Base-by-base conservation (phyloP, 768 basidiomycete species). In the Xerocomellus intermedius region DNA sequence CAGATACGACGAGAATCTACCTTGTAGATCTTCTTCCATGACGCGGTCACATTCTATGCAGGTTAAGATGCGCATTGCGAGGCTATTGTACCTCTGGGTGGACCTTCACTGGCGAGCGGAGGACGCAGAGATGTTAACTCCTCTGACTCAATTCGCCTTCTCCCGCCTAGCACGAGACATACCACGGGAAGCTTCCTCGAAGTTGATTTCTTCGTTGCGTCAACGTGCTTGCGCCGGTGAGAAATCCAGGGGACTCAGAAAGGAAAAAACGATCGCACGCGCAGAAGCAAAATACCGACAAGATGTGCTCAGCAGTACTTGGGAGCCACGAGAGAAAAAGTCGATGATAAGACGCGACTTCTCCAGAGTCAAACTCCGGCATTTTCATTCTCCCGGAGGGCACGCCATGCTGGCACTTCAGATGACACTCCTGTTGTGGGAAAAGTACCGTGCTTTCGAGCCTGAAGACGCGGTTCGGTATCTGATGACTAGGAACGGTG, bases 61-160 rank as follows among this genome's bases (percentile, higher is more conserved):
- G 14, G 73, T 84, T 35, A 83, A 82, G 48, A 70, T 83, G 49
- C 76, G 83, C n/a, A 76, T 89, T 17, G 81, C 79, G 43, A 82
- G 82, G 62, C 61, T 85, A 22, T 62, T 91, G 52, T 78, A 82
- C 60, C 73, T 78, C n/a, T 92, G 89, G 89, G 75, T 89, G n/a
- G 79, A 85, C 54, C 70, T 75, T 36, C 80, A 88, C 63, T 92
- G 89, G 88, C 74, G 77, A 35, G 70, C 74, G 1, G 65, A 70
- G 4, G 89, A 91, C 52, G 56, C 65, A 50, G 61, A 58, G 0
- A 70, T 75, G 5, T 68, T 79, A 3, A 35, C 45, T n/a, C 55
- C 61, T 32, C 57, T 75, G 28, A 63, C 57, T 8, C 60, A 68
- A 30, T 76, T 75, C 42, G 55, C 58, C 19, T 66, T 80, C 45